A percentile compares a stretch with the other conserved stretches of the same genome.
phyloP scores from a whole-genome alignment of 2,329 filamentous ascomycete genomes.

The Lasiodiplodia hormozganensis region DNA sequence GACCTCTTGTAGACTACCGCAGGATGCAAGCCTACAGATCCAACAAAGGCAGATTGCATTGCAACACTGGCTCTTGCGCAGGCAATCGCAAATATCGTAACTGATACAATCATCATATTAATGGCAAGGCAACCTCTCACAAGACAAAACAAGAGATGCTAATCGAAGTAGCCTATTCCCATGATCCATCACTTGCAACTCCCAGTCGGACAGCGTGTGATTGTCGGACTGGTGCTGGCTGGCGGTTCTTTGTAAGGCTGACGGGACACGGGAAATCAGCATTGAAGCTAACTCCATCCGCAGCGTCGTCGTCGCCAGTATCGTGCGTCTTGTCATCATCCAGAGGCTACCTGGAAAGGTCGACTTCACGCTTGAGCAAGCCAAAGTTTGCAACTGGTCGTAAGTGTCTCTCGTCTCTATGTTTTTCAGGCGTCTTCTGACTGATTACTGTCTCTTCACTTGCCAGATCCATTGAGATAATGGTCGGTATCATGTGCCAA shows the following conservation, averaged over 20 bases:
- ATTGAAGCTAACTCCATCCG: background rate
- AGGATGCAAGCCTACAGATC: conserved; percentile 12
- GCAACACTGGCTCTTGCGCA: conserved; percentile 2
- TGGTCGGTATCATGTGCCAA: conserved; percentile 81
- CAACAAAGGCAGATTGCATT: conserved; percentile 3
- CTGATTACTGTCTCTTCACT: background rate
- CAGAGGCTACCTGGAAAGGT: background rate
- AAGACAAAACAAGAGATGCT: background rate
- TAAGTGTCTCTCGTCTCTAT: background rate
- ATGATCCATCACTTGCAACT: conserved; percentile 5
- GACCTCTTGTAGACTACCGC: conserved; percentile 10
- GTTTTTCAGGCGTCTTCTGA: background rate
- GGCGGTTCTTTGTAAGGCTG: conserved; percentile 4
- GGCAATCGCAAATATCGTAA: conserved; percentile 8
- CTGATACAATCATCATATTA: conserved; percentile 2
- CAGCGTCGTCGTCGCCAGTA: conserved; percentile 1
- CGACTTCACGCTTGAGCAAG: conserved; percentile 9
- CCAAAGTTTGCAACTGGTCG: conserved; percentile 3
- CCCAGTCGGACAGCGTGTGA: background rate
- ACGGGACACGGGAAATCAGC: background rate
- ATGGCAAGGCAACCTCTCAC: background rate
- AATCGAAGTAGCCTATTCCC: background rate
- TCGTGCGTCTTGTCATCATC: background rate
- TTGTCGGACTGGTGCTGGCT: conserved; percentile 3
- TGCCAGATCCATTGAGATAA: conserved; percentile 70